These are phyloP conservation scores for Beta macrorhiza DNA, from an alignment of 179 eudicot species.

Conservation along the genomic window DNA sequence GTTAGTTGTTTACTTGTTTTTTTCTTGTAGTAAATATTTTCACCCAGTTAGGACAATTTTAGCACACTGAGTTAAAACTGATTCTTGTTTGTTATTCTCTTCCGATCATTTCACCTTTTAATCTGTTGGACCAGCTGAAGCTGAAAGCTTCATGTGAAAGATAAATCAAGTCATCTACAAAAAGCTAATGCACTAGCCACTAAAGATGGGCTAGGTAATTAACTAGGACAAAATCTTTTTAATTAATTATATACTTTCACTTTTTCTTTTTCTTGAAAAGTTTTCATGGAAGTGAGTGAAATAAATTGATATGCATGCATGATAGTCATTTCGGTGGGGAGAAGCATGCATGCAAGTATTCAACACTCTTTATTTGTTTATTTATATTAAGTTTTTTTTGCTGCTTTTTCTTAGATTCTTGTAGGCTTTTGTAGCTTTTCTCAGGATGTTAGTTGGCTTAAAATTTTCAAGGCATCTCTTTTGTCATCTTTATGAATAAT, in stretches of 20 bases:
- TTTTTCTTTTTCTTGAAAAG: constrained; percentile 13
- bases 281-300: constrained; percentile 26
- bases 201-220: not conserved
- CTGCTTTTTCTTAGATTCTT: too few relatives aligned
- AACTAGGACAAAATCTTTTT: not conserved
- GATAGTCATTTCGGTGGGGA: not conserved
- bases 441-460: not conserved
- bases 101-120: not conserved
- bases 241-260: not conserved
- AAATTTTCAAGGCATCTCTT: not conserved
- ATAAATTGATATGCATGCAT: not conserved
- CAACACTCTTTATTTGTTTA: not conserved
- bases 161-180: not conserved
- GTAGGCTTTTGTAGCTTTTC: constrained; percentile 13
- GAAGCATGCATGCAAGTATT: constrained; percentile 22
- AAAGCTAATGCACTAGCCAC: constrained; percentile 8
- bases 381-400: constrained; percentile 1
- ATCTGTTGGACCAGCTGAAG: not conserved
- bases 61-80: not conserved
- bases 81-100: not conserved
- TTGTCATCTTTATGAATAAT: not conserved
- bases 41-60: not conserved
- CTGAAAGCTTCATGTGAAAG: not conserved
- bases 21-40: not conserved
- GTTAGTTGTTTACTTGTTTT: too few relatives aligned